Percentiles rank a stretch among this genome's conserved stretches.
These are phyloP conservation scores for Rhexocercosporidium sp. DNA, from an alignment of 2,329 filamentous ascomycete genomes.

Conservation along the genomic window DNA sequence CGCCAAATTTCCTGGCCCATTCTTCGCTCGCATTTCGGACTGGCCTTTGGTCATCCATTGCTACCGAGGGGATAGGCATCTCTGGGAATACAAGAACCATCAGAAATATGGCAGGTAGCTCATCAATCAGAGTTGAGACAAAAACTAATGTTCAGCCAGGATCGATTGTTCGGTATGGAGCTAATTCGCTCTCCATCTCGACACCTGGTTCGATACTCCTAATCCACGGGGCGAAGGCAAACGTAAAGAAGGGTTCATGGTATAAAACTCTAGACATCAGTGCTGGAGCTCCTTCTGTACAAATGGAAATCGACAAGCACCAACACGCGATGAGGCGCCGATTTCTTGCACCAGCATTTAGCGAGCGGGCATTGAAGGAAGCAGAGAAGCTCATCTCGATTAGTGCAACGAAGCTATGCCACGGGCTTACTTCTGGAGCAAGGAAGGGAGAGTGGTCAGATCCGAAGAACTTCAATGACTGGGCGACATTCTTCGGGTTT, in stretches of 20 bases:
- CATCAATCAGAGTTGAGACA: background rate
- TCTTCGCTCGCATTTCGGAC: conserved; percentile 24
- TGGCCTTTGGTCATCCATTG: conserved; percentile 24
- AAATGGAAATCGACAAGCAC: conserved; percentile 25
- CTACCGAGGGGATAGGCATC: conserved; percentile 23
- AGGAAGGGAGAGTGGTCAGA: conserved; percentile 25
- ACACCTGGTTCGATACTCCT: conserved; percentile 10
- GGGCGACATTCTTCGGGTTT: conserved; percentile 45
- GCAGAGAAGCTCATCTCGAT: conserved; percentile 37
- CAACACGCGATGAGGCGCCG: conserved; percentile 26
- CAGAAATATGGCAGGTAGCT: conserved; percentile 23
- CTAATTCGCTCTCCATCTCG: conserved; percentile 23
- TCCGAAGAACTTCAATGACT: conserved; percentile 38
- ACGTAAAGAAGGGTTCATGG: conserved; percentile 27
- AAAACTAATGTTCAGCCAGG: background rate
- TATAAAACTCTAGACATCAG: conserved; percentile 26
- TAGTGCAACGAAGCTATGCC: conserved; percentile 14
- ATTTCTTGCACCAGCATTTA: conserved; percentile 41
- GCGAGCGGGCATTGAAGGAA: conserved; percentile 39
- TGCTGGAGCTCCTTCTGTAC: conserved; percentile 22
- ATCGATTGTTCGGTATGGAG: conserved; percentile 9
- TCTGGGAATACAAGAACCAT: conserved; percentile 25
- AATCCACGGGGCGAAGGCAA: conserved; percentile 28
- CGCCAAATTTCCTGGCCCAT: background rate
- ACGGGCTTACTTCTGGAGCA: conserved; percentile 6